Base-by-base conservation (phyloP, 306 rosid genomes). In the Heteromeles arbutifolia region DNA sequence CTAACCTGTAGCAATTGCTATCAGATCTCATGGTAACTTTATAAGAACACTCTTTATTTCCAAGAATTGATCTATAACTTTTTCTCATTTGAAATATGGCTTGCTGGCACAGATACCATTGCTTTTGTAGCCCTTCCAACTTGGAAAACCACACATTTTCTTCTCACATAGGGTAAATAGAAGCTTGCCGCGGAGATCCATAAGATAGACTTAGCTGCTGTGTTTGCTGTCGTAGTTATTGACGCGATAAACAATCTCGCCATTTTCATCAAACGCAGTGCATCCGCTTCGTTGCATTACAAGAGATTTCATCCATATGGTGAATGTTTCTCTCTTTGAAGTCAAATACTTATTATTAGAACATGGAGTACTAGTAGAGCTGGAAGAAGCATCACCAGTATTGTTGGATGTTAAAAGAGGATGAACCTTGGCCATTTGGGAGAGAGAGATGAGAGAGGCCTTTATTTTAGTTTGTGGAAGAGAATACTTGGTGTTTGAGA, bases 301-400 rank as follows among this genome's bases (percentile, higher is more conserved):
- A 44, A 86, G 89, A 4, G 85, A 86, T 50, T 80, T 86, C 87
- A 83, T 80, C 89, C 89, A 86, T 31, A 86, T n/a, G 8, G 87
- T 83, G 75, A 72, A 83, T 29, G 79, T 82, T 65, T 77, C 86
- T 70, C 76, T 54, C 70, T 67, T 76, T 62, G 83, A 72, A 24
- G 34, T 80, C 74, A 67, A 52, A 50, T 26, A 72, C 37, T 52
- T 52, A 43, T 15, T 39, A 53, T 15, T 11, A 19, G 70, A 62
- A 37, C 37, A 74, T 25, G 59, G 26, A 28, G 71, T 12, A 39
- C 11, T 41, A 65, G 31, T 4, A 59, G 31, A 39, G 43, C 43
- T 25, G 6, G 61, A 66, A 52, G 61, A 15, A 81, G 21, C 22
- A 25, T 21, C 22, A 17, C 4, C 50, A 32, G 11, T 31, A 21